These are phyloP conservation scores for Yarrowia sp. DNA, from an alignment of 805 yeast genomes.

Conservation along the genomic window DNA sequence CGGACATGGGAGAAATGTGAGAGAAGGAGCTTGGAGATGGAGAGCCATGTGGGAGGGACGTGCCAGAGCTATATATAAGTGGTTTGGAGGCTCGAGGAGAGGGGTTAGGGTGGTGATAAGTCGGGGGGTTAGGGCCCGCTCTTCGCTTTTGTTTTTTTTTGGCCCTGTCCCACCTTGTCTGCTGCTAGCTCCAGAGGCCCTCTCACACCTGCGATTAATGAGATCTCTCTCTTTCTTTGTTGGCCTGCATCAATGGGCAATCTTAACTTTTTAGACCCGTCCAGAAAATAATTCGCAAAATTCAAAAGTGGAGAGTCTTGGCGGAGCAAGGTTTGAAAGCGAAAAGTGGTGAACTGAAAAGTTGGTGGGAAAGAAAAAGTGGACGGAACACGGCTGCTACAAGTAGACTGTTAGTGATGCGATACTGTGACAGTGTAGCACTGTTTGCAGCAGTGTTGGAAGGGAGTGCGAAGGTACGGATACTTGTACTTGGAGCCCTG, in stretches of 20 bases:
- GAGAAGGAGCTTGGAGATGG: neutral
- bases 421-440: too few relatives aligned
- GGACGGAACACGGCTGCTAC: neutral
- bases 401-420: too few relatives aligned
- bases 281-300: neutral
- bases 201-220: neutral
- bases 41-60: neutral
- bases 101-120: conserved; percentile 33
- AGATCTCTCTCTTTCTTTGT: conserved; percentile 9
- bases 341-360: neutral
- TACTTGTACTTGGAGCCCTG: too few relatives aligned
- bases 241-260: conserved; percentile 28
- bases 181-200: too few relatives aligned
- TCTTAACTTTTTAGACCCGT: conserved; percentile 7
- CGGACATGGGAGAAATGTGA: neutral
- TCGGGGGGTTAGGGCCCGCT: conserved; percentile 2
- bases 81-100: conserved; percentile 9
- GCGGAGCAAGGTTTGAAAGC: neutral
- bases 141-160: neutral
- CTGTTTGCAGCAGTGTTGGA: too few relatives aligned
- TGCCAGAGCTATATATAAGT: conserved; percentile 7
- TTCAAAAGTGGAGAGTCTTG: conserved; percentile 29
- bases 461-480: too few relatives aligned
- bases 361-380: neutral
- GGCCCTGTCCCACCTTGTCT: too few relatives aligned